Conservation (phyloP, 2,329 filamentous ascomycete genomes). For the Pseudogymnoascus sp. region DNA sequence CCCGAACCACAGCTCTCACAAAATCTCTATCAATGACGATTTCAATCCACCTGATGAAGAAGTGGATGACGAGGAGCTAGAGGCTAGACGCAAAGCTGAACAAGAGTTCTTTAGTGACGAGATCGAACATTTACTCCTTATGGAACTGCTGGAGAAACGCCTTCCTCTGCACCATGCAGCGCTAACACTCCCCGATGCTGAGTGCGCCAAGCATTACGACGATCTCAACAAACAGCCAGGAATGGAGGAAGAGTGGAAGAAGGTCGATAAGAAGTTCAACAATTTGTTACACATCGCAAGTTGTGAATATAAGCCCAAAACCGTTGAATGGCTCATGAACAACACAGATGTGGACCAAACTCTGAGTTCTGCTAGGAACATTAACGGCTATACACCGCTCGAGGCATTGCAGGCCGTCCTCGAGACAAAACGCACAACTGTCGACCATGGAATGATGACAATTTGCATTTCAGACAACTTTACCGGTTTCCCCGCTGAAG, state of each 20-base stretch:
- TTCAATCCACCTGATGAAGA: slow-evolving; percentile 18
- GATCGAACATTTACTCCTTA: slow-evolving; percentile 11
- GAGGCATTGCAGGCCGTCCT: slow-evolving; percentile 28
- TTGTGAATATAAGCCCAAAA: slow-evolving; percentile 13
- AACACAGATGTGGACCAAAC: slow-evolving; percentile 15
- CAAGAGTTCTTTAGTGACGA: too few relatives aligned
- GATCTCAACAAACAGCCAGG: too few relatives aligned
- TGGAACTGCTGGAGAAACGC: slow-evolving; percentile 15
- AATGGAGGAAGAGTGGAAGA: too few relatives aligned
- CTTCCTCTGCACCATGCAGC: slow-evolving; percentile 17
- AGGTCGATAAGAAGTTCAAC: slow-evolving; percentile 13
- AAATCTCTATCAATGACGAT: slow-evolving; percentile 18
- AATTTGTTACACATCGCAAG: slow-evolving; percentile 20
- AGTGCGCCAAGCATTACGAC: slow-evolving; percentile 18
- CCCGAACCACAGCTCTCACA: slow-evolving; percentile 22
- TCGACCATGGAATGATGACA: too few relatives aligned
- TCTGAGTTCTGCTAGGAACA: slow-evolving; percentile 23
- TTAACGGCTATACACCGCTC: slow-evolving; percentile 29
- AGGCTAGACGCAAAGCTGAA: too few relatives aligned
- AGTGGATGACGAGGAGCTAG: slow-evolving; percentile 11
- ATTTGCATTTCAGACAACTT: too few relatives aligned
- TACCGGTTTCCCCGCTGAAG: slow-evolving; percentile 25
- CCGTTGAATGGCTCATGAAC: slow-evolving; percentile 25
- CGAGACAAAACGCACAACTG: slow-evolving; percentile 25
- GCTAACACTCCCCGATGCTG: slow-evolving; percentile 13